Conservation (phyloP, 2,329 filamentous ascomycete genomes). For the Colletotrichum tofieldiae region DNA sequence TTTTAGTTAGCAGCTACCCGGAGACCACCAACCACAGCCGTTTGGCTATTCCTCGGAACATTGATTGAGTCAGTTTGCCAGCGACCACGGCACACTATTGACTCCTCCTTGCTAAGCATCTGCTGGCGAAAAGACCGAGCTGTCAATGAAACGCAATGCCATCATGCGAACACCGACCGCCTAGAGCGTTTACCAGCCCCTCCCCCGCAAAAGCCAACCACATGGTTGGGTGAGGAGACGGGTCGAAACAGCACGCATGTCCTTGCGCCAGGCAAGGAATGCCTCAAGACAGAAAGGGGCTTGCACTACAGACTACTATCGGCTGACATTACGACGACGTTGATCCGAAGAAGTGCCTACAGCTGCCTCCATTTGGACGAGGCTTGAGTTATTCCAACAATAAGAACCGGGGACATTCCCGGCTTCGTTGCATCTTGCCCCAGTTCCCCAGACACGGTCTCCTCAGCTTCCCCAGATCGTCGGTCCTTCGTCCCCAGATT, state of each 20-base stretch:
- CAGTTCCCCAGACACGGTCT: slow-evolving; percentile 31
- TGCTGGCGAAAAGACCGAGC: slow-evolving; percentile 8
- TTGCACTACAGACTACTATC: neutral
- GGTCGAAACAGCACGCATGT: neutral
- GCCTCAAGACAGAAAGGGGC: neutral
- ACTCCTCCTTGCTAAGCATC: slow-evolving; percentile 2
- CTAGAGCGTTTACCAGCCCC: neutral
- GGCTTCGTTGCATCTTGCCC: slow-evolving; percentile 10
- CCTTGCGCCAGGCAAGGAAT: neutral
- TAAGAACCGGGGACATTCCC: slow-evolving; percentile 34
- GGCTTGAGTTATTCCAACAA: slow-evolving; percentile 9
- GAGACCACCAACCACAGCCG: slow-evolving; percentile 19
- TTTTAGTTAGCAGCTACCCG: slow-evolving; percentile 10
- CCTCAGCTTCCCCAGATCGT: slow-evolving; percentile 29
- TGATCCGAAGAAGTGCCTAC: slow-evolving; percentile 38
- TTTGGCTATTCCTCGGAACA: slow-evolving; percentile 27
- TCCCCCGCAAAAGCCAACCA: slow-evolving; percentile 29
- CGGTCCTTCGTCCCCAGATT: slow-evolving; percentile 18
- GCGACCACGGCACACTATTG: neutral
- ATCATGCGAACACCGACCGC: slow-evolving; percentile 19
- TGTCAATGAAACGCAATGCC: slow-evolving; percentile 24
- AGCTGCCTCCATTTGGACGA: neutral
- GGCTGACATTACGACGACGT: slow-evolving; percentile 26
- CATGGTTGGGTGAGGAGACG: slow-evolving; percentile 9
- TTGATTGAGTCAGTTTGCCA: slow-evolving; percentile 21